Conservation (phyloP, 345 rosid genomes). For the Hibiscus mutabilis region DNA sequence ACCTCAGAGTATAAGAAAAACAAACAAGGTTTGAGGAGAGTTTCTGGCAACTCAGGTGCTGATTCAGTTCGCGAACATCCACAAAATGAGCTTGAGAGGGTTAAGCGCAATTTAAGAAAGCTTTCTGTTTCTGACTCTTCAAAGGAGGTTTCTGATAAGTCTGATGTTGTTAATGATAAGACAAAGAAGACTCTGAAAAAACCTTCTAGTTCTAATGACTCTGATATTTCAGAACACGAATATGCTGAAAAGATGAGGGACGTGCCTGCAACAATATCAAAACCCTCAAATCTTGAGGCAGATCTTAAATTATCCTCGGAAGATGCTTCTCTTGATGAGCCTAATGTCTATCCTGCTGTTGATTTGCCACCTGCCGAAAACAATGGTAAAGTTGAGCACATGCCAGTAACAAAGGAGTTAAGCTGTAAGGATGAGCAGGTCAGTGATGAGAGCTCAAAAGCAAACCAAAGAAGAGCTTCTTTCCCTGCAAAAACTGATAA, state of each 20-base stretch:
- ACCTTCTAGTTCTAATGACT: slow-evolving; percentile 23
- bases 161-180: slow-evolving; percentile 39
- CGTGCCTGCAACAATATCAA: slow-evolving; percentile 16
- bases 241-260: slow-evolving; percentile 35
- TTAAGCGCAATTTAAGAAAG: slow-evolving; percentile 44
- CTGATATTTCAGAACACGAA: slow-evolving; percentile 31
- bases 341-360: slow-evolving; percentile 15
- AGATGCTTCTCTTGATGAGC: slow-evolving; percentile 23
- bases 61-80: slow-evolving; percentile 39
- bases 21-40: slow-evolving; percentile 41
- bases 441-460: slow-evolving; percentile 34
- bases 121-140: slow-evolving; percentile 29
- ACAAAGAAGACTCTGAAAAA: slow-evolving; percentile 33
- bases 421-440: slow-evolving; percentile 31
- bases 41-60: slow-evolving; percentile 22
- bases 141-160: slow-evolving; percentile 34
- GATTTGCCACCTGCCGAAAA: slow-evolving; percentile 24
- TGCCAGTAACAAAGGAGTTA: slow-evolving; percentile 23
- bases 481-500: slow-evolving; percentile 50
- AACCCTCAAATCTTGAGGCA: slow-evolving; percentile 24
- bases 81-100: slow-evolving; percentile 42
- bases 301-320: slow-evolving; percentile 14
- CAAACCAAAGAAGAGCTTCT: slow-evolving; percentile 59
- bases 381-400: slow-evolving; percentile 31
- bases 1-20: slow-evolving; percentile 36